Percentiles rank a stretch among this genome's conserved stretches.
Conservation (phyloP, 345 rosid genomes). For the Eucalyptus tenuipes region DNA sequence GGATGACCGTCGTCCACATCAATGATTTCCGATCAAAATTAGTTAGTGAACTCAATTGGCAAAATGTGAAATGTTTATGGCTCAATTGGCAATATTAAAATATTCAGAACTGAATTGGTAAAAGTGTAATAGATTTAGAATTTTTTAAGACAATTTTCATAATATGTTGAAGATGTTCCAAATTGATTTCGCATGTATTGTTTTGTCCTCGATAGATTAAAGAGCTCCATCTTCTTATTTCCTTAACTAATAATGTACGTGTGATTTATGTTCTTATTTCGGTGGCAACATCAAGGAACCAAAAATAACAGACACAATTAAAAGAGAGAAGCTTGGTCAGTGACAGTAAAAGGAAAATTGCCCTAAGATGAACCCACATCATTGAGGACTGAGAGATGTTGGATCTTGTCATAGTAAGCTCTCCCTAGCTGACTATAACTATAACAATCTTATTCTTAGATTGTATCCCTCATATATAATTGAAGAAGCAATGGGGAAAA, state of each 20-base stretch:
- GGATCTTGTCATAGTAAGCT: neutral
- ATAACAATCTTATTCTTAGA: neutral
- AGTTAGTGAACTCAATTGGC: fast-evolving
- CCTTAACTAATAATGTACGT: too few relatives aligned
- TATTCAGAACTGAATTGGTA: fast-evolving
- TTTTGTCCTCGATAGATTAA: fast-evolving
- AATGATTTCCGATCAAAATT: fast-evolving
- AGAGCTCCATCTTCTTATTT: too few relatives aligned
- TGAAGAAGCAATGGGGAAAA: neutral
- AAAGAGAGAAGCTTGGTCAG: neutral
- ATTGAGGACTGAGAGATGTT: fast-evolving
- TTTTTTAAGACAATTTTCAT: too few relatives aligned
- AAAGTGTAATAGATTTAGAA: fast-evolving
- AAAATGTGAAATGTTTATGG: fast-evolving
- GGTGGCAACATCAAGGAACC: fast-evolving
- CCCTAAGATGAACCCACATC: fast-evolving
- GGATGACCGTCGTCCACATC: fast-evolving
- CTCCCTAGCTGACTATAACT: neutral
- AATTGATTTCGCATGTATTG: fast-evolving
- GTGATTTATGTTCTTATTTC: neutral
- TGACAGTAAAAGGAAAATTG: neutral
- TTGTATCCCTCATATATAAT: neutral
- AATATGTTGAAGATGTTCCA: too few relatives aligned
- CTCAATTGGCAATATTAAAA: fast-evolving
- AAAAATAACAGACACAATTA: fast-evolving